Percentiles rank a stretch among this genome's conserved stretches.
Evolutionary conservation across 345 rosid genomes (phyloP).

Genomic region (Litchi chinensis): DNA sequence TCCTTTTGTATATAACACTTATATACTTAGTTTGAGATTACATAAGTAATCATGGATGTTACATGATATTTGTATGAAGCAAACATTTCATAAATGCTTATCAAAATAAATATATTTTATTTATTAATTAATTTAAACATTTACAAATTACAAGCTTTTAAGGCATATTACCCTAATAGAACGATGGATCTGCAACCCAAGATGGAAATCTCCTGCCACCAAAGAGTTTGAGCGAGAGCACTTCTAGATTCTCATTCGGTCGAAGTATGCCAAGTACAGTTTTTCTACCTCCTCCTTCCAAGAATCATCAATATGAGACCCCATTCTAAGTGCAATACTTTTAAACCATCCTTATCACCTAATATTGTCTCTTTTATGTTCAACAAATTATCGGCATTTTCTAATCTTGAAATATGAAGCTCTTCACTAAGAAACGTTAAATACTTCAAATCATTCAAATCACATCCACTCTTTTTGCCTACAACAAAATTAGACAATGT

Average conservation of each 20-base stretch:
- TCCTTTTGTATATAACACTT: no score
- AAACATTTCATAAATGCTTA: no score
- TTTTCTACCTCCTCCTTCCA: neutral
- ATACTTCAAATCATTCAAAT: neutral
- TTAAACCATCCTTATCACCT: neutral
- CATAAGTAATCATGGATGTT: no score
- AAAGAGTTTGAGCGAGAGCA: neutral
- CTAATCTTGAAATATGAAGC: neutral
- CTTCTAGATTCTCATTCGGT: neutral
- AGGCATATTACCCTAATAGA: no score
- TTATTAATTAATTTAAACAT: no score
- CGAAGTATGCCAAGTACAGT: neutral
- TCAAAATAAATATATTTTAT: no score
- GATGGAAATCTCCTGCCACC: neutral
- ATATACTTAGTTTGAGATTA: no score
- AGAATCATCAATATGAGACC: neutral
- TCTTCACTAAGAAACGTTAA: neutral
- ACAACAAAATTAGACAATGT: conserved; percentile 2
- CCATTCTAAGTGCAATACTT: neutral
- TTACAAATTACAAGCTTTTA: no score
- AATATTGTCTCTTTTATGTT: neutral
- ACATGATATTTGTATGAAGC: no score
- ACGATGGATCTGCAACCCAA: neutral
- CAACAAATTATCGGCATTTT: neutral
- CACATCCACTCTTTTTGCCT: neutral